These are phyloP conservation scores for Ilyonectria robusta DNA, from an alignment of 2,329 filamentous ascomycete genomes.

Conservation along the genomic window DNA sequence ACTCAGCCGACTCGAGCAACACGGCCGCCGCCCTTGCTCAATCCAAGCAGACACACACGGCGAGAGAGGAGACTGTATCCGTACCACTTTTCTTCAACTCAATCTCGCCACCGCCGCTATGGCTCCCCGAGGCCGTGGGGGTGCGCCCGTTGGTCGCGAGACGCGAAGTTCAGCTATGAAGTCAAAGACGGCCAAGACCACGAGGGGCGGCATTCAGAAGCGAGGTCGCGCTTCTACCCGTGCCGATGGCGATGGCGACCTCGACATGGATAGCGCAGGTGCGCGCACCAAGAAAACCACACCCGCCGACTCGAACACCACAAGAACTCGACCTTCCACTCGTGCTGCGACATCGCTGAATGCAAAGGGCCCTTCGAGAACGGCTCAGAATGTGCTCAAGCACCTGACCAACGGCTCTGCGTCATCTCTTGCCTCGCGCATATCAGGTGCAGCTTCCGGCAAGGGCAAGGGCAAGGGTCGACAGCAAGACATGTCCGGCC, in stretches of 20 bases:
- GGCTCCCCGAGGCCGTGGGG: conserved; percentile 54
- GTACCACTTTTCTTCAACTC: conserved; percentile 4
- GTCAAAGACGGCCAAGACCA: conserved; percentile 50
- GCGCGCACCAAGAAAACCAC: conserved; percentile 53
- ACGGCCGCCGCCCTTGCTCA: neutral
- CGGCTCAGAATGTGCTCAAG: conserved; percentile 60
- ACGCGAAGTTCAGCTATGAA: conserved; percentile 48
- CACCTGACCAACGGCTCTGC: conserved; percentile 56
- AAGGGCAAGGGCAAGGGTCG: conserved; percentile 42
- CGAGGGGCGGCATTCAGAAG: conserved; percentile 67
- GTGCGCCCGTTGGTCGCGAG: conserved; percentile 48
- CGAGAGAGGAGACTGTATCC: neutral
- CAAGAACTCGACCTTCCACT: conserved; percentile 51
- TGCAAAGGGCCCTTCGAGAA: conserved; percentile 51
- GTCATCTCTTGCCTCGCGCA: conserved; percentile 52
- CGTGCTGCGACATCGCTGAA: conserved; percentile 38
- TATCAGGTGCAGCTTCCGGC: conserved; percentile 49
- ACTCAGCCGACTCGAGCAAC: neutral
- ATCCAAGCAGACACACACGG: neutral
- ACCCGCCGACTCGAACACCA: conserved; percentile 44
- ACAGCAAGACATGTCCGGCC: conserved; percentile 38
- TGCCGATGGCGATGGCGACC: conserved; percentile 70
- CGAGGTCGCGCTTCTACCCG: conserved; percentile 57
- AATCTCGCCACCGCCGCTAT: conserved; percentile 42
- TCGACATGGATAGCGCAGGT: conserved; percentile 67